These are phyloP conservation scores for Lophiostoma macrostomum DNA, from an alignment of 495 filamentous ascomycete species.

Conservation along the genomic window DNA sequence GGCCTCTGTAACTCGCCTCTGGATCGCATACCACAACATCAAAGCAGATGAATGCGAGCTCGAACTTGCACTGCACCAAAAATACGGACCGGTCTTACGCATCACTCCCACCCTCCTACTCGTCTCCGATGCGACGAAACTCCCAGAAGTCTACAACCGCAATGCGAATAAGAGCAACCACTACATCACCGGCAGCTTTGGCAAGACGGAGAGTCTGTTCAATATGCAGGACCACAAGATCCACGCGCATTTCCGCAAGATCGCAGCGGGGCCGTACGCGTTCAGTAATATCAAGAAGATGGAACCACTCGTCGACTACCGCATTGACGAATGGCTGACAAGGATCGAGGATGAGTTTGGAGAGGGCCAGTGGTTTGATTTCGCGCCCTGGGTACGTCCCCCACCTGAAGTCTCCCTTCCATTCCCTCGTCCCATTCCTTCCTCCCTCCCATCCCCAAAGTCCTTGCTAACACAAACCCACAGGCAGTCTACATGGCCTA, in stretches of 20 bases:
- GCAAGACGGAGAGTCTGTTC: conserved; percentile 49
- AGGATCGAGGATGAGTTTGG: conserved; percentile 35
- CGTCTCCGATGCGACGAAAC: conserved; percentile 35
- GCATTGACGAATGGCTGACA: conserved; percentile 46
- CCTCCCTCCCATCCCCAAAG: neutral
- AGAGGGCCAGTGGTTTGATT: conserved; percentile 48
- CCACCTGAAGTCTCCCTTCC: no score
- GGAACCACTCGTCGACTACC: conserved; percentile 23
- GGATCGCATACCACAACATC: conserved; percentile 50
- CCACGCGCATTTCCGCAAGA: conserved; percentile 49
- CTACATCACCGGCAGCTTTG: conserved; percentile 52
- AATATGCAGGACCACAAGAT: conserved; percentile 50
- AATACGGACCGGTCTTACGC: conserved; percentile 45
- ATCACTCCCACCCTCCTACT: conserved; percentile 41
- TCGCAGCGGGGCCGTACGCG: conserved; percentile 44
- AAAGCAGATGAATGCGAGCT: conserved; percentile 45
- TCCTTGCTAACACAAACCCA: neutral
- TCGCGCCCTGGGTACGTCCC: conserved; percentile 49
- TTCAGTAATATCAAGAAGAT: conserved; percentile 36
- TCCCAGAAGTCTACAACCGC: conserved; percentile 54
- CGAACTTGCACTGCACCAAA: conserved; percentile 45
- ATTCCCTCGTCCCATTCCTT: no score
- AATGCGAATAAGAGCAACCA: conserved; percentile 55
- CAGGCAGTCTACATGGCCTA: conserved; percentile 51
- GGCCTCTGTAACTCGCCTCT: conserved; percentile 51